Evolutionary conservation across 2,329 filamentous ascomycete species (phyloP), one percentile per base, ranked within the genome.

Genomic region (Thermomyces lanuginosus): DNA sequence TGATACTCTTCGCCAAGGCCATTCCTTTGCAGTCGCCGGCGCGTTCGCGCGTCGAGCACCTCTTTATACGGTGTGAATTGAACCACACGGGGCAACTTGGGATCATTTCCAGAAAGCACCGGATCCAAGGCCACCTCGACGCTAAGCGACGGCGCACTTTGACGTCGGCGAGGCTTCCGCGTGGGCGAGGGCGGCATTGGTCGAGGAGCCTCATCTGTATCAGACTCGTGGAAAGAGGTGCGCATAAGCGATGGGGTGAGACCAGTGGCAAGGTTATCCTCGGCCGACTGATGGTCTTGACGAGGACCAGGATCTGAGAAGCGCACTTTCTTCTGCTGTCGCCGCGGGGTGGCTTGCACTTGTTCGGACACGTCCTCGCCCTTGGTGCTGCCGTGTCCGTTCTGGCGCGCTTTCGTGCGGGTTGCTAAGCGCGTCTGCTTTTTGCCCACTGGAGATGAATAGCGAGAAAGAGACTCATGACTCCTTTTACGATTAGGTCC

Each of bases 1-100:
- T 60, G 60, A 31, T 59, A 52, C 32, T 61, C 58, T 32, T 60
- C 51, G 29, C 58, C 62, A 24, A 63, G 36, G 4, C 59, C 54
- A 27, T 53, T 46, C 8, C 60, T 51, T 16, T 48, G 41, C 22
- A 63, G 54, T 17, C 57, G 50, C 19, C 60, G 46, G 33, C 53
- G 51, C 2, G 51, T 51, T 11, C 60, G 45, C 4, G 43, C 37
- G 26, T 60, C 55, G 12, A 63, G 36, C 2, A 54, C 48, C 30
- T 61, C 53, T 8, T 51, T 48, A 20, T 60, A 39, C 8, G 60
- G 56, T 6, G 53, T 52, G 29, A 61, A 63, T 26, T 61, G 57
- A 3, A 60, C 27, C n/a, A 49, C 42, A 6, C 43, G 43, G 14
- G 40, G 28, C n/a, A 28, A 36, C 15, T 16, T 6, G 11, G 11